phyloP scores from a whole-genome alignment of 2,329 filamentous ascomycete genomes.

The Xylariaceae sp. region DNA sequence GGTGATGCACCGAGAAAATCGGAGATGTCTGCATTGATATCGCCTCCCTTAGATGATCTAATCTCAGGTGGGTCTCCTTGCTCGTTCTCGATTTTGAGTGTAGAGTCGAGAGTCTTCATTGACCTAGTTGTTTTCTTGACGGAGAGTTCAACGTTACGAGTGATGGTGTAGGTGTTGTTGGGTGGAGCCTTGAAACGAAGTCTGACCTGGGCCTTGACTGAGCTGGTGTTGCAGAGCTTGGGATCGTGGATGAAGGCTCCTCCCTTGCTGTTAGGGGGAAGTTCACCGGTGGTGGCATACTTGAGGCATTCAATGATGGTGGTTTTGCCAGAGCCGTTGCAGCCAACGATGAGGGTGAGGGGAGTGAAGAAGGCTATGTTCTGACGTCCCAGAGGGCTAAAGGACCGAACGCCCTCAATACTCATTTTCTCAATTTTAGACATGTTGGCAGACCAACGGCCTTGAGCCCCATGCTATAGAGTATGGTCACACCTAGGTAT shows the following conservation, averaged over 20 bases:
- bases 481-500: background rate
- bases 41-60: constrained; percentile 74
- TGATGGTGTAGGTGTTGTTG: constrained; percentile 75
- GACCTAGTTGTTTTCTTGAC: constrained; percentile 75
- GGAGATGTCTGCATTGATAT: constrained; percentile 81
- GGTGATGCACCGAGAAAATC: constrained; percentile 83
- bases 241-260: constrained; percentile 97
- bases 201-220: constrained; percentile 87
- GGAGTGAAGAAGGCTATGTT: constrained; percentile 85
- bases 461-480: constrained; percentile 8
- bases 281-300: constrained; percentile 91
- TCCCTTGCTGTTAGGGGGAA: constrained; percentile 85
- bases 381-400: constrained; percentile 70
- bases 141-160: constrained; percentile 78
- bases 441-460: constrained; percentile 38
- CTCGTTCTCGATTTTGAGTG: constrained; percentile 68
- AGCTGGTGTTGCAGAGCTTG: constrained; percentile 83
- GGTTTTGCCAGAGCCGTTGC: constrained; percentile 97
- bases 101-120: constrained; percentile 81
- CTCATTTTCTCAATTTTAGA: constrained; percentile 87
- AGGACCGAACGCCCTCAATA: constrained; percentile 80
- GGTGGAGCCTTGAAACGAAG: constrained; percentile 79
- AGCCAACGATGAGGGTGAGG: constrained; percentile 91
- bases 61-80: constrained; percentile 76
- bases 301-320: constrained; percentile 99